These are phyloP conservation scores for Fraxinus americana DNA, from an alignment of 257 asterid genomes.

Conservation along the genomic window DNA sequence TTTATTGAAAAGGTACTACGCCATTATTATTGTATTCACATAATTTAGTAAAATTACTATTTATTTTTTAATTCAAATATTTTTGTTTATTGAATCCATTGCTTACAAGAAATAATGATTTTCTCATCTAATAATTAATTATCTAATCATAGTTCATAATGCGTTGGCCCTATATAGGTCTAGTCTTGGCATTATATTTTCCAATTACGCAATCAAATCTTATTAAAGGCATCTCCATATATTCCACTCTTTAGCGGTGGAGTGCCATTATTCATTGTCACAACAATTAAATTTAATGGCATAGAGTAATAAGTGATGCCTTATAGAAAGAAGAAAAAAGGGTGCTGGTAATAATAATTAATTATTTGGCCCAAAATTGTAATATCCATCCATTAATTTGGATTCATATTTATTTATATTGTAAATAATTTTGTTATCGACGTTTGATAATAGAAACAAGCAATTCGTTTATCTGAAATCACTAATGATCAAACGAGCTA, in stretches of 20 bases:
- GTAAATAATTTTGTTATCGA: background rate
- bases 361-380: background rate
- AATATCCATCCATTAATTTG: background rate
- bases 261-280: conserved; percentile 9
- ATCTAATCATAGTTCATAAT: conserved; percentile 39
- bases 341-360: background rate
- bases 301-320: conserved; percentile 3
- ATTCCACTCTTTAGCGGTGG: conserved; percentile 4
- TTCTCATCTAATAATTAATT: conserved; percentile 30
- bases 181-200: conserved; percentile 6
- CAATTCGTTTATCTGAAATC: background rate
- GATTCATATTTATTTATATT: background rate
- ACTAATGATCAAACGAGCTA: background rate
- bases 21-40: background rate
- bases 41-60: background rate
- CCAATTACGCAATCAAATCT: conserved; percentile 1
- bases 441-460: no score
- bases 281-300: background rate
- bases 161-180: conserved; percentile 24
- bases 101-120: background rate
- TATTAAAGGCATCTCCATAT: background rate
- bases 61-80: background rate
- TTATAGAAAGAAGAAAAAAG: background rate
- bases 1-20: no score
- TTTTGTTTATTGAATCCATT: background rate